phyloP scores from a whole-genome alignment of 768 basidiomycete genomes.

The Pseudohyphozyma bogoriensis region DNA sequence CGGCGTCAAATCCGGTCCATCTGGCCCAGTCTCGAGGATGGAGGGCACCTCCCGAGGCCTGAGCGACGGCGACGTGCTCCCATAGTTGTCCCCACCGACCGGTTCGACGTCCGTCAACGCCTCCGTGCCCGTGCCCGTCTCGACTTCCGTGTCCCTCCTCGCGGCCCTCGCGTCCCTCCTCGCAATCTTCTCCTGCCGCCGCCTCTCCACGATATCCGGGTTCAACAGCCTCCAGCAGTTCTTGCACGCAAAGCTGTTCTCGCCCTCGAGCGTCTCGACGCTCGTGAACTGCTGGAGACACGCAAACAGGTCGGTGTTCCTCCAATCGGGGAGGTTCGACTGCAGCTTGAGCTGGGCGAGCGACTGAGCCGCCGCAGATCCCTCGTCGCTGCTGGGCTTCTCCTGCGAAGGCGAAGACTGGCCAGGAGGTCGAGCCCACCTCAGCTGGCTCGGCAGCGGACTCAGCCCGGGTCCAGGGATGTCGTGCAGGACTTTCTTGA shows the following conservation, averaged over 20 bases:
- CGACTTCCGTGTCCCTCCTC: slow-evolving; percentile 10
- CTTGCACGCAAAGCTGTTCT: slow-evolving; percentile 87
- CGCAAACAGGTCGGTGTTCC: slow-evolving; percentile 43
- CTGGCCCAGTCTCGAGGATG: no score
- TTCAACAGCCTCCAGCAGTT: slow-evolving; percentile 88
- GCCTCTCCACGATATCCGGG: slow-evolving; percentile 25
- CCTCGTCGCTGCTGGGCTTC: not conserved
- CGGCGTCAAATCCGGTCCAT: no score
- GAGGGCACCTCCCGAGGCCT: no score
- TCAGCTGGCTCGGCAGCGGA: slow-evolving; percentile 20
- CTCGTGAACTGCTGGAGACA: slow-evolving; percentile 77
- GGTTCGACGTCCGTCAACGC: slow-evolving; percentile 26
- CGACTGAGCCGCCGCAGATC: slow-evolving; percentile 1
- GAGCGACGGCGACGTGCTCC: no score
- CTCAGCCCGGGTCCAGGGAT: slow-evolving; percentile 20
- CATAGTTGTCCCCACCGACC: no score
- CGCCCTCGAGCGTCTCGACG: slow-evolving; percentile 86
- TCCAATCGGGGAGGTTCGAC: not conserved
- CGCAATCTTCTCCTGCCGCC: slow-evolving; percentile 45
- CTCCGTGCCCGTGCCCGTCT: slow-evolving; percentile 35
- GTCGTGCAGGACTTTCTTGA: slow-evolving; percentile 29
- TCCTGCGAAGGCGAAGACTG: not conserved
- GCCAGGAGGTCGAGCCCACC: slow-evolving; percentile 27
- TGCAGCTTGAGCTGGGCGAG: not conserved
- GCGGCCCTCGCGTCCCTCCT: slow-evolving; percentile 8